phyloP scores from a whole-genome alignment of 345 rosid species.

The Cardamine resedifolia region DNA sequence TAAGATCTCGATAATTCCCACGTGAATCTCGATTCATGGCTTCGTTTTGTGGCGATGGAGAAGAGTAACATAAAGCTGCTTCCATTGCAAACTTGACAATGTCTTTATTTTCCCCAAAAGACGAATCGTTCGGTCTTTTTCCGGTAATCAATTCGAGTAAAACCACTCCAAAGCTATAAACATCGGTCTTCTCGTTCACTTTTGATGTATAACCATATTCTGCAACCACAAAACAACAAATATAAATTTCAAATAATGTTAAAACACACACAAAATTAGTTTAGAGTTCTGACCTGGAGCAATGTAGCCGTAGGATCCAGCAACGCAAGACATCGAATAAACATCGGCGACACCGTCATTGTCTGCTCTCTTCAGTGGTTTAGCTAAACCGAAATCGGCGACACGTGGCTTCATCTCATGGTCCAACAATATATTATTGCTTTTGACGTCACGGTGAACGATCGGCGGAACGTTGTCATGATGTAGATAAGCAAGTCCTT shows the following conservation, averaged over 20 bases:
- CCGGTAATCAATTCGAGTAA: slow-evolving; percentile 64
- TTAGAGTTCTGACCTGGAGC: slow-evolving; percentile 61
- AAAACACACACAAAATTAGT: neutral
- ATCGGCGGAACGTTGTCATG: slow-evolving; percentile 69
- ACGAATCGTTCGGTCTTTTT: slow-evolving; percentile 60
- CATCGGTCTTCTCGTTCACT: slow-evolving; percentile 47
- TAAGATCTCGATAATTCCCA: slow-evolving; percentile 18
- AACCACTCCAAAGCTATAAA: slow-evolving; percentile 70
- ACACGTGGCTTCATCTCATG: slow-evolving; percentile 58
- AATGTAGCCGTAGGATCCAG: slow-evolving; percentile 76
- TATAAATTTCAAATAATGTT: neutral
- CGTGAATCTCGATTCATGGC: slow-evolving; percentile 2
- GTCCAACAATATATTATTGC: slow-evolving; percentile 69
- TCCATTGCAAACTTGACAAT: slow-evolving; percentile 59
- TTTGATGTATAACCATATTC: slow-evolving; percentile 62
- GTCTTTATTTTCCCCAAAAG: slow-evolving; percentile 55
- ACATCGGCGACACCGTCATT: slow-evolving; percentile 22
- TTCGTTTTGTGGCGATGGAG: slow-evolving; percentile 10
- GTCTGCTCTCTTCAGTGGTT: slow-evolving; percentile 40
- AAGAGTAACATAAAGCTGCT: slow-evolving; percentile 28
- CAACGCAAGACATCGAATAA: slow-evolving; percentile 50
- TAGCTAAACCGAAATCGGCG: slow-evolving; percentile 85
- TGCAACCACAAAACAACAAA: slow-evolving; percentile 27
- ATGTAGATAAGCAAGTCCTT: slow-evolving; percentile 73
- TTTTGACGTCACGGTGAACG: slow-evolving; percentile 81